phyloP scores from a whole-genome alignment of 306 rosid genomes.

The Luffa aegyptiaca region DNA sequence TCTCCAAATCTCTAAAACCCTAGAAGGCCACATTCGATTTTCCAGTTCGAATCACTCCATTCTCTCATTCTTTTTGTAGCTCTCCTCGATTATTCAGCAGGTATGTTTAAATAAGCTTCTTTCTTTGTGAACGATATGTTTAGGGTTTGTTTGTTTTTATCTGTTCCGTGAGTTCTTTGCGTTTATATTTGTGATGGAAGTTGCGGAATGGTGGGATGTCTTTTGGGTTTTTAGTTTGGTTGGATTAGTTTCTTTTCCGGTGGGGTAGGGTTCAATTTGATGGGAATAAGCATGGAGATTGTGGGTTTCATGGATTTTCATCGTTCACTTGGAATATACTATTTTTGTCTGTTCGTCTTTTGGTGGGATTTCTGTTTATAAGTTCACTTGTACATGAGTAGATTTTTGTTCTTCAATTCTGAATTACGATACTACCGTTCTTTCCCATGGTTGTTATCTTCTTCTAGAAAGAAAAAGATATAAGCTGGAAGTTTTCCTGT shows the following conservation, averaged over 20 bases:
- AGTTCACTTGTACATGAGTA: neutral
- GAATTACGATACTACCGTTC: neutral
- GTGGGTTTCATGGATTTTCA: neutral
- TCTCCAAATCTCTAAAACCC: constrained; percentile 32
- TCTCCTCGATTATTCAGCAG: constrained; percentile 23
- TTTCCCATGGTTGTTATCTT: neutral
- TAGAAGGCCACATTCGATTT: constrained; percentile 11
- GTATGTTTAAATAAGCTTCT: neutral
- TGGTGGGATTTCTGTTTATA: neutral
- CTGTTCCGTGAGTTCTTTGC: neutral
- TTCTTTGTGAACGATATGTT: neutral
- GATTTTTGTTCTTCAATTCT: neutral
- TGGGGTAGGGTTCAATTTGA: neutral
- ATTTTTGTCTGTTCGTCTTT: neutral
- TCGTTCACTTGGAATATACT: neutral
- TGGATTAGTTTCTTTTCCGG: neutral
- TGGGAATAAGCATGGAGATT: neutral
- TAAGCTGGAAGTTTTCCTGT: neutral
- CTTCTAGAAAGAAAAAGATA: neutral
- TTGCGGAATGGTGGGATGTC: neutral
- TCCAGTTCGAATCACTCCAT: neutral
- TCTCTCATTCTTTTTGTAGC: neutral
- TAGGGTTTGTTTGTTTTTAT: neutral
- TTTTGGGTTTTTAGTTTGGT: neutral
- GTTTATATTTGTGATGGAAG: neutral